These are phyloP conservation scores for Brassica juncea DNA, from an alignment of 345 rosid genomes.

Conservation along the genomic window DNA sequence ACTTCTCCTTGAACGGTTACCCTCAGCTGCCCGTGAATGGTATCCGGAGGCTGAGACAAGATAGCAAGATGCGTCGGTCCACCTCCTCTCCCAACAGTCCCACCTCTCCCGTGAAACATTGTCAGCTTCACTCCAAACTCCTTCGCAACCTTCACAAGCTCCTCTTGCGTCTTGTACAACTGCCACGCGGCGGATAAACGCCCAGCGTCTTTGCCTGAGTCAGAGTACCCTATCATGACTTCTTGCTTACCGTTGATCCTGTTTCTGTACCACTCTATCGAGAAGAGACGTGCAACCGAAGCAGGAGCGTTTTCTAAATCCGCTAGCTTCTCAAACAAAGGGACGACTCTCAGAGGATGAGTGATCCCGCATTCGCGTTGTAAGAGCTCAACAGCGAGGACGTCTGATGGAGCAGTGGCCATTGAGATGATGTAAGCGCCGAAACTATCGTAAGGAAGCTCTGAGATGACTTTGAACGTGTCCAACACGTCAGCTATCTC, in stretches of 20 bases:
- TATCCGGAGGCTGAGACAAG: constrained; percentile 96
- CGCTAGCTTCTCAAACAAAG: constrained; percentile 90
- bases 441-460: constrained; percentile 81
- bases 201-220: constrained; percentile 97
- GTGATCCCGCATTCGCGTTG: constrained; percentile 90
- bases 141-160: constrained; percentile 89
- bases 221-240: constrained; percentile 98
- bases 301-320: constrained; percentile 97
- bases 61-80: constrained; percentile 99
- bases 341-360: constrained; percentile 88
- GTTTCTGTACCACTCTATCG: constrained; percentile 87
- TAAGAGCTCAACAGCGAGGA: constrained; percentile 89
- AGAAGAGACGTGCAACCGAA: constrained; percentile 88
- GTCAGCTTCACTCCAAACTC: constrained; percentile 80
- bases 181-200: constrained; percentile 97
- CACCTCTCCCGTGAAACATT: constrained; percentile 98
- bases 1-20: constrained; percentile 99
- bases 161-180: constrained; percentile 90
- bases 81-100: constrained; percentile 97
- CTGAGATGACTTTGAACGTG: constrained; percentile 79
- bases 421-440: constrained; percentile 97
- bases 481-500: constrained; percentile 87
- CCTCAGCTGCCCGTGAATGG: constrained; percentile 82
- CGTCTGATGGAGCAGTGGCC: constrained; percentile 96
- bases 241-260: constrained; percentile 92